Percentiles rank a stretch among this genome's conserved stretches.
These are phyloP conservation scores for Botryotinia convoluta DNA, from an alignment of 2,329 filamentous ascomycete genomes.

Conservation along the genomic window DNA sequence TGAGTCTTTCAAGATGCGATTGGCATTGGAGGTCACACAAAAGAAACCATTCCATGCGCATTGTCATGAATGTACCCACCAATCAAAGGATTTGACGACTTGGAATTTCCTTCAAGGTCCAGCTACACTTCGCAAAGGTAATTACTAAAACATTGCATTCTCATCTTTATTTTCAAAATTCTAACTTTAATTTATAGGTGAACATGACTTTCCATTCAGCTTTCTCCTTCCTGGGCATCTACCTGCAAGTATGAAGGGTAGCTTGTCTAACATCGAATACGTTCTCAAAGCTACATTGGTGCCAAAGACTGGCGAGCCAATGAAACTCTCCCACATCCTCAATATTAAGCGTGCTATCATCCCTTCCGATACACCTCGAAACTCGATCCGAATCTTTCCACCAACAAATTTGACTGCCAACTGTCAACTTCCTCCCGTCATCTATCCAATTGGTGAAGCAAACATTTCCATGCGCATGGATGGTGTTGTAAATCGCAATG, in stretches of 20 bases:
- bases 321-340: constrained; percentile 67
- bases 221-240: constrained; percentile 80
- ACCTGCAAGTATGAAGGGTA: constrained; percentile 77
- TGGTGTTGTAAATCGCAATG: constrained; percentile 73
- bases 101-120: constrained; percentile 73
- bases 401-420: constrained; percentile 90
- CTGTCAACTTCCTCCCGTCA: constrained; percentile 76
- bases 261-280: constrained; percentile 73
- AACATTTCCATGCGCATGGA: constrained; percentile 77
- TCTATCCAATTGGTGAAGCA: constrained; percentile 83
- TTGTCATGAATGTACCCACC: constrained; percentile 72
- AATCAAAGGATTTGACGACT: constrained; percentile 69
- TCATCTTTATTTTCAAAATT: constrained; percentile 1
- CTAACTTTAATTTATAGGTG: constrained; percentile 43
- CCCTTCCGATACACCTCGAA: constrained; percentile 73
- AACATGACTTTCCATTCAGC: constrained; percentile 84
- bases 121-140: constrained; percentile 50
- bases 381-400: constrained; percentile 91
- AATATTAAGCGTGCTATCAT: constrained; percentile 75
- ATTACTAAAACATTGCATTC: constrained; percentile 27
- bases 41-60: constrained; percentile 80
- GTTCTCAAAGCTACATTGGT: constrained; percentile 68
- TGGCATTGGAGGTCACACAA: constrained; percentile 68
- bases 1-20: constrained; percentile 68
- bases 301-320: constrained; percentile 57